A percentile compares a stretch with the other conserved stretches of the same genome.
These are phyloP conservation scores for Populus trichocarpa DNA, from an alignment of 441 rosid species.

Conservation along the genomic window DNA sequence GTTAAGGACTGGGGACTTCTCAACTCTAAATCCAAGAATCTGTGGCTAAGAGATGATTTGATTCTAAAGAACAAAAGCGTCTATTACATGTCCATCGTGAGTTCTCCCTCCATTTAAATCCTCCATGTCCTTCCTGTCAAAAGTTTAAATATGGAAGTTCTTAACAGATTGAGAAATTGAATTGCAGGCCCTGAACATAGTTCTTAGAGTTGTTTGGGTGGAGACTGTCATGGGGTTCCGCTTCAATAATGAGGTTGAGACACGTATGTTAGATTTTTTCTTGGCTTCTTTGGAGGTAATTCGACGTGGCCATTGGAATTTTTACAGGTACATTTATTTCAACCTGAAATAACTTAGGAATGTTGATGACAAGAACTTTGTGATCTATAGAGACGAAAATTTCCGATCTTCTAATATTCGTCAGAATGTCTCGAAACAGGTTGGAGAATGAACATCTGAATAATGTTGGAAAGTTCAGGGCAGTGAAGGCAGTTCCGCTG, in stretches of 20 bases:
- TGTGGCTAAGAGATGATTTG: constrained; percentile 82
- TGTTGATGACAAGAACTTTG: not conserved
- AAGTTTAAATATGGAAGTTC: not conserved
- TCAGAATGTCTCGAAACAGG: constrained; percentile 33
- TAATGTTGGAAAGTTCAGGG: constrained; percentile 88
- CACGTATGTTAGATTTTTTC: constrained; percentile 76
- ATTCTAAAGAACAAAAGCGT: constrained; percentile 65
- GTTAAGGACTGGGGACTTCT: constrained; percentile 94
- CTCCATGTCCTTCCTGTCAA: not conserved
- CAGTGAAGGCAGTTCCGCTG: constrained; percentile 86
- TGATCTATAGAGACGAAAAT: not conserved
- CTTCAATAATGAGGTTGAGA: constrained; percentile 38
- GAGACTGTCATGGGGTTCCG: constrained; percentile 67
- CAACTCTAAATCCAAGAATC: constrained; percentile 65
- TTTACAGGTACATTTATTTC: constrained; percentile 59
- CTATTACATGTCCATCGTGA: constrained; percentile 78
- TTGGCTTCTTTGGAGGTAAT: constrained; percentile 90
- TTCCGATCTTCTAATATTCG: not conserved
- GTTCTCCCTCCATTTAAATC: constrained; percentile 22
- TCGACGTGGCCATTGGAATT: constrained; percentile 97
- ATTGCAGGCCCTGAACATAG: constrained; percentile 66
- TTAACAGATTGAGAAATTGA: constrained; percentile 8
- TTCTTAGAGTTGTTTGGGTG: constrained; percentile 85
- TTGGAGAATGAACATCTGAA: constrained; percentile 94
- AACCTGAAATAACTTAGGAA: not conserved